These are phyloP conservation scores for Rubroboletus pulcherrimus DNA, from an alignment of 768 basidiomycete species.

Conservation along the genomic window DNA sequence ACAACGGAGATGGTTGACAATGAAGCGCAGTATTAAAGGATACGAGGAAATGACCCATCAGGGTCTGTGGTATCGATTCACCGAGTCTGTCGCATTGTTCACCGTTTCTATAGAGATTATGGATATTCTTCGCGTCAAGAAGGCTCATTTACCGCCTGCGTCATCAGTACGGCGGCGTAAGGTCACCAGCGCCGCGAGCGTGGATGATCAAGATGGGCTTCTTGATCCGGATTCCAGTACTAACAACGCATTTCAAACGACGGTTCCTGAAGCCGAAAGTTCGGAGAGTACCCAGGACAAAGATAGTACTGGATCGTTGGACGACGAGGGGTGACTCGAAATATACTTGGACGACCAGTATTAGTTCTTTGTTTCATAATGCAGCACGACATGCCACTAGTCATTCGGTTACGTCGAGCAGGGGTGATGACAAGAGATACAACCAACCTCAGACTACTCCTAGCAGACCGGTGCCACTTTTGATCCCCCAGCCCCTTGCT, in stretches of 20 bases:
- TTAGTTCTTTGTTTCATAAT: constrained; percentile 3
- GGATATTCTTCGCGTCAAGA: constrained; percentile 75
- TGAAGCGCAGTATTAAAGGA: constrained; percentile 75
- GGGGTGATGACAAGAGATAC: neutral
- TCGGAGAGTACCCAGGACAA: constrained; percentile 16
- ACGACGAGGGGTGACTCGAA: constrained; percentile 14
- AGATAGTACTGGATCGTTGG: constrained; percentile 15
- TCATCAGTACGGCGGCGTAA: constrained; percentile 44
- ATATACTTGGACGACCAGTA: neutral
- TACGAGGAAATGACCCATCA: constrained; percentile 78
- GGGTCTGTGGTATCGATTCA: constrained; percentile 42
- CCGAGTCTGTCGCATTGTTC: constrained; percentile 2
- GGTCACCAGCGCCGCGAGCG: constrained; percentile 48
- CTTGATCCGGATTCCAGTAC: constrained; percentile 19
- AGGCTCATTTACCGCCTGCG: constrained; percentile 50
- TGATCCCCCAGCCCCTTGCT: constrained; percentile 65
- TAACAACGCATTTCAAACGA: constrained; percentile 27
- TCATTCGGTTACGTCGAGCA: neutral
- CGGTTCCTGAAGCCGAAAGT: constrained; percentile 9
- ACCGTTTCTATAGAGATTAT: constrained; percentile 57
- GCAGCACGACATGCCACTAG: neutral
- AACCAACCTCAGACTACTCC: constrained; percentile 49
- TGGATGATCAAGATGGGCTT: constrained; percentile 39
- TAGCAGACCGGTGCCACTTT: constrained; percentile 59
- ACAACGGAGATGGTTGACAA: constrained; percentile 75